Percentiles rank a stretch among this genome's conserved stretches.
phyloP scores from a whole-genome alignment of 495 filamentous ascomycete genomes.

The Aspergillus heteromorphus region DNA sequence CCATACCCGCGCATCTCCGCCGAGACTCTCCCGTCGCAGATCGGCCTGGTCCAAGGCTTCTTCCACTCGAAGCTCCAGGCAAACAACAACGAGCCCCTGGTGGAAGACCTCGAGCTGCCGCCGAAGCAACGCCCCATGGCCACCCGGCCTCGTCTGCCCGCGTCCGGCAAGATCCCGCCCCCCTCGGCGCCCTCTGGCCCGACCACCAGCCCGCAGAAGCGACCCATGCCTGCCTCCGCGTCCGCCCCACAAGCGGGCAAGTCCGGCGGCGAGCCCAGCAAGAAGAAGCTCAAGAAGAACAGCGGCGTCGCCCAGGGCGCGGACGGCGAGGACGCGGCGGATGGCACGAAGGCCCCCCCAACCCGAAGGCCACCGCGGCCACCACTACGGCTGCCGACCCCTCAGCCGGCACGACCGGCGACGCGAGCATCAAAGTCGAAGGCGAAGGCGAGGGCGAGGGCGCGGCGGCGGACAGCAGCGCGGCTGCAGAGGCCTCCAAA shows the following conservation, averaged over 20 bases:
- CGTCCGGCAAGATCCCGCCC: constrained; percentile 80
- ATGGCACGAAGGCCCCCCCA: constrained; percentile 19
- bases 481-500: not conserved
- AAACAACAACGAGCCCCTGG: constrained; percentile 71
- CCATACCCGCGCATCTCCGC: constrained; percentile 73
- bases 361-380: constrained; percentile 18
- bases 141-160: constrained; percentile 70
- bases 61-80: constrained; percentile 82
- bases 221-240: constrained; percentile 49
- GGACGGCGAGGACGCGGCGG: constrained; percentile 30
- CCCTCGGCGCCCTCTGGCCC: constrained; percentile 25
- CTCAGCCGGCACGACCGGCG: constrained; percentile 17
- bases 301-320: constrained; percentile 29
- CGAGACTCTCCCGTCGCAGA: constrained; percentile 69
- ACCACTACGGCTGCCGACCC: too few relatives aligned
- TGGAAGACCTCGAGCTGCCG: constrained; percentile 94
- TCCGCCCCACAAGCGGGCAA: constrained; percentile 19
- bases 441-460: constrained; percentile 6
- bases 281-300: constrained; percentile 47
- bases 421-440: constrained; percentile 10
- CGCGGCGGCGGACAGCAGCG: constrained; percentile 1
- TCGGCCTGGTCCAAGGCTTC: constrained; percentile 83
- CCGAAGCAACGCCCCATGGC: constrained; percentile 82
- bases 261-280: constrained; percentile 33
- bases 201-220: constrained; percentile 72